A percentile compares a stretch with the other conserved stretches of the same genome.
phyloP scores from a whole-genome alignment of 2,329 filamentous ascomycete genomes.

The Diplodia corticola region DNA sequence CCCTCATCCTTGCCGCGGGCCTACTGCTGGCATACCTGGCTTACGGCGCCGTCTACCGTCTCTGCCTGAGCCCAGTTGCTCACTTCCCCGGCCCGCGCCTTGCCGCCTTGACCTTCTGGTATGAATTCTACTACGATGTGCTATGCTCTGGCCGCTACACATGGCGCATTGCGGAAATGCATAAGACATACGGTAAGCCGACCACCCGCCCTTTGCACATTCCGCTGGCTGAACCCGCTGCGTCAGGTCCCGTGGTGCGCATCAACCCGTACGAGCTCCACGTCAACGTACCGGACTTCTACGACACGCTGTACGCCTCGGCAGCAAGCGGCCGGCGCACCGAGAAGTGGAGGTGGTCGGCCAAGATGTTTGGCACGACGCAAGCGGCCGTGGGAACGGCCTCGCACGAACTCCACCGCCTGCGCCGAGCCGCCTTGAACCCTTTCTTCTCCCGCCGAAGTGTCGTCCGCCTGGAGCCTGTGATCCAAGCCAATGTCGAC shows the following conservation, averaged over 20 bases:
- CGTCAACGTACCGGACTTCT: conserved; percentile 29
- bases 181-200: conserved; percentile 26
- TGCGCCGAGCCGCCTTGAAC: conserved; percentile 34
- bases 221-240: background rate
- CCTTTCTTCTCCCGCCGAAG: conserved; percentile 39
- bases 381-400: conserved; percentile 29
- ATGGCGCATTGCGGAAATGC: conserved; percentile 25
- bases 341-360: conserved; percentile 29
- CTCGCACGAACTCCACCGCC: conserved; percentile 36
- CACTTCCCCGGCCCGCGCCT: conserved; percentile 26
- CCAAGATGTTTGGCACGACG: conserved; percentile 33
- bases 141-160: conserved; percentile 21
- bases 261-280: conserved; percentile 31
- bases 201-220: background rate
- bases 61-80: conserved; percentile 17
- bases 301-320: conserved; percentile 37
- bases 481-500: conserved; percentile 26
- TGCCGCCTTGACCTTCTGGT: conserved; percentile 27
- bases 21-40: background rate
- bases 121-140: conserved; percentile 29
- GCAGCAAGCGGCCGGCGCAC: conserved; percentile 28
- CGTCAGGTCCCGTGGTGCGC: conserved; percentile 29
- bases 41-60: conserved; percentile 23
- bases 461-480: conserved; percentile 27
- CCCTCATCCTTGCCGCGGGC: background rate